phyloP scores from a whole-genome alignment of 164 flowering plant genomes.

The Chimonanthus salicifolius region DNA sequence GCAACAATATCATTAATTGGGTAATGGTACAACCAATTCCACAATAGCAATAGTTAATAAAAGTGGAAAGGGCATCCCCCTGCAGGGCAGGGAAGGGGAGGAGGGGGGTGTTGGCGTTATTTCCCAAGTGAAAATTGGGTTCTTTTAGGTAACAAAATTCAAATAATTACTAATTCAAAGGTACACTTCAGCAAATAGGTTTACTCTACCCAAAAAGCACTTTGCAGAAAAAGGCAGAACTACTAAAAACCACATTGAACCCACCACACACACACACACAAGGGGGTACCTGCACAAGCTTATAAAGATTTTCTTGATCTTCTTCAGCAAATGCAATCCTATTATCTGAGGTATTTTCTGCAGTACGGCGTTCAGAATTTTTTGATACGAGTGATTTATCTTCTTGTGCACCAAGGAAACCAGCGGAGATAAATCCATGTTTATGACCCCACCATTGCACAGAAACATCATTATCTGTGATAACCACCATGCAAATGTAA shows the following conservation, averaged over 20 bases:
- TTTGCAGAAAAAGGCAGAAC: not conserved
- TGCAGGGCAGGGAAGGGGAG: not conserved
- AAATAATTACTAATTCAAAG: no score
- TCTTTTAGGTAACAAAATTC: not conserved
- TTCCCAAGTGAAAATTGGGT: no score
- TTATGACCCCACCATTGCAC: constrained; percentile 91
- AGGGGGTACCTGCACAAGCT: constrained; percentile 73
- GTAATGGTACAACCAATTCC: no score
- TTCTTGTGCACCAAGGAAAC: constrained; percentile 71
- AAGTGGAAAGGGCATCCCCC: no score
- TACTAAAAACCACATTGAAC: no score
- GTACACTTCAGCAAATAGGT: not conserved
- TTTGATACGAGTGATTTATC: constrained; percentile 27
- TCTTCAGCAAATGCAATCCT: constrained; percentile 71
- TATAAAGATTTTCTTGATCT: constrained; percentile 96
- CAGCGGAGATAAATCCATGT: constrained; percentile 81
- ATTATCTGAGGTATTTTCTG: constrained; percentile 11
- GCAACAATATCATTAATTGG: no score
- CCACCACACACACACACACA: no score
- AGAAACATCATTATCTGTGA: constrained; percentile 22
- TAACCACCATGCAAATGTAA: constrained; percentile 9
- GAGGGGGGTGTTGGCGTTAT: no score
- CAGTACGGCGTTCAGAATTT: constrained; percentile 17
- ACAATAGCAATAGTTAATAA: no score
- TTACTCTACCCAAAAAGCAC: not conserved